A percentile compares a stretch with the other conserved stretches of the same genome.
phyloP scores from a whole-genome alignment of 352 stramenopile genomes.

The Globisporangium nunn region DNA sequence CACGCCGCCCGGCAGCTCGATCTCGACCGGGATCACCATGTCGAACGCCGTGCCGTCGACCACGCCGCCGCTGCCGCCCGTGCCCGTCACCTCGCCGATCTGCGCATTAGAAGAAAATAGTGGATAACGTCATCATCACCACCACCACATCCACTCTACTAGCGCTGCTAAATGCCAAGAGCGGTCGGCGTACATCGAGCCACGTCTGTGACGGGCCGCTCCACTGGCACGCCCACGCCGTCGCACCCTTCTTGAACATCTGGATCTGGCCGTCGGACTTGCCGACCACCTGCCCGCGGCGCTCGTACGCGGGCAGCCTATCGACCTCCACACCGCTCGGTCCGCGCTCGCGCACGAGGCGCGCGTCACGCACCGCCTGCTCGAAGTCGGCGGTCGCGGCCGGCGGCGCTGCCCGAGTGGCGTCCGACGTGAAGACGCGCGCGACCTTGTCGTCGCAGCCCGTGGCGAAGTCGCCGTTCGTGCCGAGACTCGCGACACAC shows the following conservation, averaged over 20 bases:
- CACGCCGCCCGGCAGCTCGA: constrained; percentile 90
- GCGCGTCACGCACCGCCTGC: constrained; percentile 48
- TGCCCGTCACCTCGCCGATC: constrained; percentile 85
- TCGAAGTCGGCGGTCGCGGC: constrained; percentile 59
- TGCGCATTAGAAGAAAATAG: constrained; percentile 9
- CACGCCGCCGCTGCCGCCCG: constrained; percentile 61
- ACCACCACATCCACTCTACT: too few relatives aligned
- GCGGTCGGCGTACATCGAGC: constrained; percentile 85
- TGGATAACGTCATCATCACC: too few relatives aligned
- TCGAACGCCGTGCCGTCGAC: constrained; percentile 93
- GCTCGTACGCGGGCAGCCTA: constrained; percentile 91
- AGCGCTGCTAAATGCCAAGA: background rate
- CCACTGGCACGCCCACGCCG: constrained; percentile 95
- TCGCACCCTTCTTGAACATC: constrained; percentile 92
- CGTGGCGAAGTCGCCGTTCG: constrained; percentile 89
- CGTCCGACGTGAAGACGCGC: constrained; percentile 87
- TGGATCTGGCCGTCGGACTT: constrained; percentile 93
- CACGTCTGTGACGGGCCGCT: constrained; percentile 86
- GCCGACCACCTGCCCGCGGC: constrained; percentile 60
- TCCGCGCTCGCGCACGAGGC: constrained; percentile 56
- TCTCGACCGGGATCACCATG: constrained; percentile 96
- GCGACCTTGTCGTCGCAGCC: constrained; percentile 92
- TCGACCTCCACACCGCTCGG: constrained; percentile 91
- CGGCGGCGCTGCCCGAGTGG: constrained; percentile 47
- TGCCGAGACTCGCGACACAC: constrained; percentile 64